These are phyloP conservation scores for Aegilops longissima DNA, from an alignment of 176 grass and related monocot genomes.

Conservation along the genomic window DNA sequence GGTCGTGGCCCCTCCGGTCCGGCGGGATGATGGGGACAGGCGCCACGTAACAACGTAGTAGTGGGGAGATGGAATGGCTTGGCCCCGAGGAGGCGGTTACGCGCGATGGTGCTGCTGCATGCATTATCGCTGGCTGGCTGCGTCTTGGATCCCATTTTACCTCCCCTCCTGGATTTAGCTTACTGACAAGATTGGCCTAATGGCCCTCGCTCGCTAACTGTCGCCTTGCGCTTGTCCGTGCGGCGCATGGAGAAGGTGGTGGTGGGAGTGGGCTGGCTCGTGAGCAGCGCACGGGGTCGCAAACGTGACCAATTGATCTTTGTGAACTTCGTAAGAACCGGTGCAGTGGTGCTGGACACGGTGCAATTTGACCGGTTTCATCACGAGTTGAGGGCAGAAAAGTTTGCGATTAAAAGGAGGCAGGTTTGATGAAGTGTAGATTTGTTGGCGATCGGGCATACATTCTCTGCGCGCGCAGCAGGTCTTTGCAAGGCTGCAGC, in stretches of 20 bases:
- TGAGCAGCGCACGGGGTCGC: conserved; percentile 31
- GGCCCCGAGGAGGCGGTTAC: neutral
- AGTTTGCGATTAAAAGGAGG: neutral
- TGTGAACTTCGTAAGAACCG: neutral
- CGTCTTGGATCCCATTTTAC: conserved; percentile 1
- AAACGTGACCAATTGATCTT: neutral
- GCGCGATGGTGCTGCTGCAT: neutral
- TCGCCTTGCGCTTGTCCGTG: neutral
- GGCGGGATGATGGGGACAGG: conserved; percentile 10
- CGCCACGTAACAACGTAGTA: conserved; percentile 12
- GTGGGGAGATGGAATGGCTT: neutral
- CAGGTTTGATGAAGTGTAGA: neutral
- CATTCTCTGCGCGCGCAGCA: conserved; percentile 26
- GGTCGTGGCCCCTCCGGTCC: conserved; percentile 7
- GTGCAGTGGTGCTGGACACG: neutral
- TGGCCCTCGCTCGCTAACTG: neutral
- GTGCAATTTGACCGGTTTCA: neutral
- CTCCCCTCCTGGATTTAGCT: conserved; percentile 14
- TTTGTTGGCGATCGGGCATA: conserved; percentile 9
- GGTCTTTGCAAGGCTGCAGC: conserved; percentile 22
- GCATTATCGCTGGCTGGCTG: neutral
- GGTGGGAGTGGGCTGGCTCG: neutral
- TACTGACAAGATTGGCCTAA: conserved; percentile 14
- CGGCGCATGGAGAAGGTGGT: neutral
- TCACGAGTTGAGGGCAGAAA: neutral